Base-by-base conservation (phyloP, 2,329 filamentous ascomycete genomes). In the Alternaria dauci region DNA sequence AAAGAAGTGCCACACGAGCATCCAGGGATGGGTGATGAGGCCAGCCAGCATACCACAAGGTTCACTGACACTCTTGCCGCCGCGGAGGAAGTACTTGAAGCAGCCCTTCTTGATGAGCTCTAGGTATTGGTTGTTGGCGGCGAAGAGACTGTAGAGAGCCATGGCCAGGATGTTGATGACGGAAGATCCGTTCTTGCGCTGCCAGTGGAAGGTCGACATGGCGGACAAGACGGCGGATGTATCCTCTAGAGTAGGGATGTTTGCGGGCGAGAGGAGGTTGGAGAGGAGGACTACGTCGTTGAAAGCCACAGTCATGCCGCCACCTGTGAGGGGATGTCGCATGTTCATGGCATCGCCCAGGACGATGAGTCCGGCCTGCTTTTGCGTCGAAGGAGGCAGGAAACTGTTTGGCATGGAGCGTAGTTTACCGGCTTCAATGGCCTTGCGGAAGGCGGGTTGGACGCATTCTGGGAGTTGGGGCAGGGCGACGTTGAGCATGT, bases 141-240 rank as follows among this genome's bases (percentile, higher is more conserved):
- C 93, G 76, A 98, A 99, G 12, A 99, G 87, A 32, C 87, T 84
- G 82, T 99, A 99, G 1, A 99, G 86, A 0, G 95, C 94, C 83
- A 95, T 92, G 1, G 95, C 94, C n/a, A 99, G 88, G 70, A 98
- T 96, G 80, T 99, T 99, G 84, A 99, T 95, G 69, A 97, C 94
- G 54, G 88, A 88, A 0, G 92, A 92, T 51, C 93, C 84, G 65
- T 84, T 82, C 82, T 98, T 98, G 72, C 95, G 88, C 68, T 84
- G 84, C 92, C 92, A 96, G 84, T 98, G 93, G 81, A 98, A 95
- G 16, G 83, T 78, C 12, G 84, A 81, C 83, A 98, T 88, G 69
- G 91, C 91, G 52, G 81, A 80, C 55, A 89, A 80, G 6, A 99
- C 88, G 39, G 86, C 84, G 2, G 79, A 77, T 3, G 87, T 86